Evolutionary conservation across 768 basidiomycete species (phyloP), one percentile per base, ranked within the genome.

Genomic region (Mrakia blollopis): DNA sequence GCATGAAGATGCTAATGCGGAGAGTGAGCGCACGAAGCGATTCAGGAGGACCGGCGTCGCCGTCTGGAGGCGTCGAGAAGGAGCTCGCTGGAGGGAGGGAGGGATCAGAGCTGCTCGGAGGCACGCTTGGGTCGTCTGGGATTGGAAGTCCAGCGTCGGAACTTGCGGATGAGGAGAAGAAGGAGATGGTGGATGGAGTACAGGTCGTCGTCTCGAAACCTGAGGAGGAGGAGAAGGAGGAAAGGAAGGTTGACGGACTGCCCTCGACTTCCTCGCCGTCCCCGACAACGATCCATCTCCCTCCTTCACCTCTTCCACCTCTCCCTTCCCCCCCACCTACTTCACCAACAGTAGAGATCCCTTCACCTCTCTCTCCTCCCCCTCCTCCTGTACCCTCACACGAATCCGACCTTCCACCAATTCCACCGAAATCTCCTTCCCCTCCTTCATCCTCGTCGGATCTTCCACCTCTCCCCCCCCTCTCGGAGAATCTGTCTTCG

Each of bases 1-100:
- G 57, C 32, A 78, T 78, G 77, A 39, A 60, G 52, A 71, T 65
- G 52, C 73, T 78, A 4, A 78, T 78, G 77, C 73, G 77, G 5
- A 37, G 77, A 14, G 73, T 74, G 32, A 78, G 77, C 47, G 37
- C 37, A n/a, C 72, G 72, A 8, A 52, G 71, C 65, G 65, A 68
- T 23, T 67, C 63, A 23, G 63, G 63, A 67, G 65, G 65, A 37
- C 65, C 39, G 11, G 7, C 65, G 37, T 68, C 65, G 28, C 63
- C 63, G 35, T 68, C 65, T 3, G 35, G 35, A 39, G 65, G 39
- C 3, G 23, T 37, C 7, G 65, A 67, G 18, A 39, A n/a, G 25
- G 35, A 68, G 65, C 57, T 28, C 57, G 57, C 7, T 18, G 57
- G 28, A 10, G 52, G 52, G 52, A 54, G 25, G 52, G 52, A n/a